Conservation (phyloP, 2,329 filamentous ascomycete species). For the Xylaria multiplex region DNA sequence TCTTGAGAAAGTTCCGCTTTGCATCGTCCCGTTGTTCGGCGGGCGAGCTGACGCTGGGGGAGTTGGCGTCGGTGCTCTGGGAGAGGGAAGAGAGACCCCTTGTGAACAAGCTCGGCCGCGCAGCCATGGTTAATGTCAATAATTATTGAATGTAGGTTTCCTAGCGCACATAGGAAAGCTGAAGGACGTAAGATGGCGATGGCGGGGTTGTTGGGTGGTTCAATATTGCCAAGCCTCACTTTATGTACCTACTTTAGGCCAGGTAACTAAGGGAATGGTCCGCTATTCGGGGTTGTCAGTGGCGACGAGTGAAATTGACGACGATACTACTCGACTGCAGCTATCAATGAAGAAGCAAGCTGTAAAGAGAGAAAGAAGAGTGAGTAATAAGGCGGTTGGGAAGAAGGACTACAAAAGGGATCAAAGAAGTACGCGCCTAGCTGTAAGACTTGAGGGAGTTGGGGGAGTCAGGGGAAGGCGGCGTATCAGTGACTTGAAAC, state of each 20-base stretch:
- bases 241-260: neutral
- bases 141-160: constrained; percentile 17
- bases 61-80: constrained; percentile 68
- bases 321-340: constrained; percentile 1
- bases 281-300: neutral
- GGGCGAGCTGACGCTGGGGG: constrained; percentile 71
- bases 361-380: neutral
- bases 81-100: constrained; percentile 71
- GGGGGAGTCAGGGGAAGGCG: constrained; percentile 28
- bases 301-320: neutral
- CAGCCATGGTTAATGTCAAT: constrained; percentile 57
- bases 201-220: constrained; percentile 35
- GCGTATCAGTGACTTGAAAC: constrained; percentile 30
- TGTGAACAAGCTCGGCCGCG: constrained; percentile 68
- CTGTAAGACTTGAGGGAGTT: neutral
- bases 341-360: neutral
- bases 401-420: constrained; percentile 17
- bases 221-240: constrained; percentile 35
- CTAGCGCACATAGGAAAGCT: constrained; percentile 19
- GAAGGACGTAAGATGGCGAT: constrained; percentile 14
- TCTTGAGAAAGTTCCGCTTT: constrained; percentile 84
- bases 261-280: constrained; percentile 17
- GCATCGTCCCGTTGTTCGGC: constrained; percentile 79
- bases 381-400: neutral
- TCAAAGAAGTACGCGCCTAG: constrained; percentile 16